These are phyloP conservation scores for Dactylellina leptospora DNA, from an alignment of 2,329 filamentous ascomycete genomes.

Conservation along the genomic window DNA sequence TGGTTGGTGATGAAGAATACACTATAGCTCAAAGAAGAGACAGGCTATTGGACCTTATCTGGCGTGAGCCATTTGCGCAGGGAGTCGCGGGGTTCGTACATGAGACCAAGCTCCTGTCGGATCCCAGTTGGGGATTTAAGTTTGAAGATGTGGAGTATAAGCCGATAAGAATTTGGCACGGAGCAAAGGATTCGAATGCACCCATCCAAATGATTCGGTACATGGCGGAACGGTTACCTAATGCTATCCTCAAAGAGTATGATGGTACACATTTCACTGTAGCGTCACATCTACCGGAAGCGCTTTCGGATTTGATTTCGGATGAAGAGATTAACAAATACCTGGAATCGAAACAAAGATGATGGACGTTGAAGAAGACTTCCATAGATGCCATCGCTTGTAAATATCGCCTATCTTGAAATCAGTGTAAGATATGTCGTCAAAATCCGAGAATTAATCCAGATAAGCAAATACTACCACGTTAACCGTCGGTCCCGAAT, in stretches of 20 bases:
- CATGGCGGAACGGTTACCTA: conserved; percentile 60
- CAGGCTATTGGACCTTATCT: conserved; percentile 44
- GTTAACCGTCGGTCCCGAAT: too few species aligned
- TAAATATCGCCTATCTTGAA: too few species aligned
- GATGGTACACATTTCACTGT: conserved; percentile 59
- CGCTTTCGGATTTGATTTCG: conserved; percentile 15
- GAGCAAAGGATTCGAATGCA: conserved; percentile 57
- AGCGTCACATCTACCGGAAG: conserved; percentile 16
- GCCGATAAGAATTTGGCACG: conserved; percentile 58
- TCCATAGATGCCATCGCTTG: too few species aligned
- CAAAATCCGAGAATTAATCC: too few species aligned
- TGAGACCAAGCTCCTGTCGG: conserved; percentile 57
- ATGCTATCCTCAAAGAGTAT: conserved; percentile 59
- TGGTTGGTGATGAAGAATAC: conserved; percentile 9
- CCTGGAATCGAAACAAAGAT: too few species aligned
- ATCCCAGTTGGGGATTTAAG: conserved; percentile 58
- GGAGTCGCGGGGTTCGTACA: conserved; percentile 56
- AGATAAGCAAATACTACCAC: too few species aligned
- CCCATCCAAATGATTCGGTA: conserved; percentile 60
- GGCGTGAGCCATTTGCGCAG: conserved; percentile 57
- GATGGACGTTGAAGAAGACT: too few species aligned
- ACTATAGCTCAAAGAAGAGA: conserved; percentile 50
- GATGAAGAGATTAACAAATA: conserved; percentile 18
- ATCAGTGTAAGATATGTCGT: too few species aligned
- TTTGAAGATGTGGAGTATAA: conserved; percentile 57